Conservation (phyloP, 2,329 filamentous ascomycete genomes). For the Sphaerulina musiva region DNA sequence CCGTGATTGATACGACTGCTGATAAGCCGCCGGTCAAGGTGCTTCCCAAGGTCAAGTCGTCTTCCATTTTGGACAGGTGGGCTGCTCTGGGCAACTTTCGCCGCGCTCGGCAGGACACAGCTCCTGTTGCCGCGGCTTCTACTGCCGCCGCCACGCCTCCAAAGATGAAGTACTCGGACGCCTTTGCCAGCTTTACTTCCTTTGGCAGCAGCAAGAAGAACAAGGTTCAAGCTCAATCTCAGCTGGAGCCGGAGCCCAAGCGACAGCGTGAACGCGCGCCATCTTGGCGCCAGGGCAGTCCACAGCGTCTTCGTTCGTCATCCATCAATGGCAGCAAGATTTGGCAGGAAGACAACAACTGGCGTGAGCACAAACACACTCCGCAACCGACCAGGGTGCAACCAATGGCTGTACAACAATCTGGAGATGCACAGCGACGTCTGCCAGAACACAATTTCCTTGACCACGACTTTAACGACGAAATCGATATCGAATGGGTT, state of each 20-base stretch:
- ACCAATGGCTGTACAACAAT: constrained; percentile 10
- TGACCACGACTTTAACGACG: constrained; percentile 21
- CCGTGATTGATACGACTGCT: constrained; percentile 1
- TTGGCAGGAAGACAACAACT: constrained; percentile 45
- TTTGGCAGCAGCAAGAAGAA: constrained; percentile 33
- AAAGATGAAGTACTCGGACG: constrained; percentile 32
- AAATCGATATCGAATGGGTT: background rate
- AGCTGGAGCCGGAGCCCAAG: constrained; percentile 14
- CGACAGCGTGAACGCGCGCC: constrained; percentile 26
- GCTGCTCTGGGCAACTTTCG: constrained; percentile 77
- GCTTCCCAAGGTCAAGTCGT: constrained; percentile 55
- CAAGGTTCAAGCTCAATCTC: constrained; percentile 25
- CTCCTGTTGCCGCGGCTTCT: constrained; percentile 32
- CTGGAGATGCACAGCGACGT: constrained; percentile 17
- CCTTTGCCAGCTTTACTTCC: constrained; percentile 30
- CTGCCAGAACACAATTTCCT: constrained; percentile 35
- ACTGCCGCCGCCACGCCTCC: constrained; percentile 33
- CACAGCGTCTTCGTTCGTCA: constrained; percentile 28
- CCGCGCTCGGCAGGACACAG: constrained; percentile 53
- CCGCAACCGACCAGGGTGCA: constrained; percentile 17
- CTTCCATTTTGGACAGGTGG: constrained; percentile 71
- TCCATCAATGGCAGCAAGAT: constrained; percentile 34
- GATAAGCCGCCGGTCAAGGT: constrained; percentile 43
- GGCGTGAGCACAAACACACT: constrained; percentile 40
- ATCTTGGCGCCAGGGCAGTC: constrained; percentile 31